Base-by-base conservation (phyloP, 2,329 filamentous ascomycete genomes). In the Samsoniella hepiali region DNA sequence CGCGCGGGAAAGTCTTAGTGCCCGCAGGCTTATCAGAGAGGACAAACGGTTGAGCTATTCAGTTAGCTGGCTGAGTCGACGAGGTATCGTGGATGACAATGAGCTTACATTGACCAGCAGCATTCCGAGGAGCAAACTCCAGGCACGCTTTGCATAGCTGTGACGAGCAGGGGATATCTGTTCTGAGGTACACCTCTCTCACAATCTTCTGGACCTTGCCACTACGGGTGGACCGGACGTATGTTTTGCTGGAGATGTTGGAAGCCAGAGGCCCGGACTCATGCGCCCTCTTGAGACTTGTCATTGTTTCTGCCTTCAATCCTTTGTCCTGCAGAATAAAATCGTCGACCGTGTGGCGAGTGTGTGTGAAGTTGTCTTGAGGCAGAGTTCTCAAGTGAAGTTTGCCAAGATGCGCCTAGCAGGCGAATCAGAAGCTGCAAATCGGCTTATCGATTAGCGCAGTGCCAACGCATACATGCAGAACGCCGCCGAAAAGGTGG, bases 201-300 rank as follows among this genome's bases (percentile, higher is more conserved):
- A 99, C 95, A 72, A 99, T 96, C 83, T 99, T 99, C 77, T 98
- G 95, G 65, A 98, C 94, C 80, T 97, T 97, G 77, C 95, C 95
- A 76, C 88, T 95, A 77, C 91, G 93, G 55, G 94, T 96, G 32
- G 95, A 97, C 65, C 95, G 87, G 67, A 99, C 91, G 74, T 96
- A 99, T 71, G 96, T 88, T 79, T 98, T 99, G 84, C 90, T 97
- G 38, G 93, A 94, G 68, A 98, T 89, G 73, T 90, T 96, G 54
- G 88, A 82, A 36, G 88, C 83, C 65, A 81, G 74, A 11, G 83
- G 77, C 62, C 86, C 84, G 32, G 78, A 75, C 32, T 80, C 81
- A 53, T 81, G 73, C 9, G 81, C 79, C 72, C 87, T 76, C 74
- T 89, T 90, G 66, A 90, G 80, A 71, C 86, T 89, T 64, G 86